A percentile compares a stretch with the other conserved stretches of the same genome.
These are phyloP conservation scores for Filobasidium floriforme DNA, from an alignment of 768 basidiomycete species.

Conservation along the genomic window DNA sequence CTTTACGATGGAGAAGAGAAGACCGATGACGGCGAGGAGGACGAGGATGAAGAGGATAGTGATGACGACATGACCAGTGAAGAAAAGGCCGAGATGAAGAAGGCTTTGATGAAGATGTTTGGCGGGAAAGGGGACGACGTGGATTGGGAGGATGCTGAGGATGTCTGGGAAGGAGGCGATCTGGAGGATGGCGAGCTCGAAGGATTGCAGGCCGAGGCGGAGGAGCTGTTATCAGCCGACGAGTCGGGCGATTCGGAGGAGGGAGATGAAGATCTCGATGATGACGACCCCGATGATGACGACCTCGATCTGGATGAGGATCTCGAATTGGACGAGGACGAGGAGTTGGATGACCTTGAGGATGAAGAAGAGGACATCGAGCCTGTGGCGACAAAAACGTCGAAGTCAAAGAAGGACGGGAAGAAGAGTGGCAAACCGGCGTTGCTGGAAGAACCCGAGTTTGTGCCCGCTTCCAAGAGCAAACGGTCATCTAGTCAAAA, in stretches of 20 bases:
- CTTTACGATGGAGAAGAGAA: slow-evolving; percentile 37
- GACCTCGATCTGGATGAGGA: slow-evolving; percentile 56
- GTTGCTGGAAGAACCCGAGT: slow-evolving; percentile 60
- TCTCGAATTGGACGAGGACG: slow-evolving; percentile 42
- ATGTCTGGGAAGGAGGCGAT: slow-evolving; percentile 29
- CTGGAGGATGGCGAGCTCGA: slow-evolving; percentile 40
- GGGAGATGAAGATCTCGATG: slow-evolving; percentile 22
- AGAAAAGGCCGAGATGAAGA: slow-evolving; percentile 12
- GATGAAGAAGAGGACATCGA: slow-evolving; percentile 25
- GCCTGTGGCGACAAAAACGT: slow-evolving; percentile 25
- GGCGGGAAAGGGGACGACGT: slow-evolving; percentile 44
- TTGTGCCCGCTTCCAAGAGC: slow-evolving; percentile 45
- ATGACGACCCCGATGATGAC: slow-evolving; percentile 52
- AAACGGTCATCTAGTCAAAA: slow-evolving; percentile 14
- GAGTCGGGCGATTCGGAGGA: slow-evolving; percentile 46
- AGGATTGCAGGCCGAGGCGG: slow-evolving; percentile 27
- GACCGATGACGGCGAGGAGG: slow-evolving; percentile 48
- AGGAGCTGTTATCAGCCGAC: slow-evolving; percentile 40
- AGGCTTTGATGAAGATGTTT: slow-evolving; percentile 18
- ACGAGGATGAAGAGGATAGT: slow-evolving; percentile 30
- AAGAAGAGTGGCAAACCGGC: slow-evolving; percentile 54
- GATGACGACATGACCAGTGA: slow-evolving; percentile 28
- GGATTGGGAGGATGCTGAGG: slow-evolving; percentile 32
- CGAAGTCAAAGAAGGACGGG: slow-evolving; percentile 27
- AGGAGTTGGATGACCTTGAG: slow-evolving; percentile 23